Base-by-base conservation (phyloP, 2,329 filamentous ascomycete genomes). In the Ophiostoma piceae region DNA sequence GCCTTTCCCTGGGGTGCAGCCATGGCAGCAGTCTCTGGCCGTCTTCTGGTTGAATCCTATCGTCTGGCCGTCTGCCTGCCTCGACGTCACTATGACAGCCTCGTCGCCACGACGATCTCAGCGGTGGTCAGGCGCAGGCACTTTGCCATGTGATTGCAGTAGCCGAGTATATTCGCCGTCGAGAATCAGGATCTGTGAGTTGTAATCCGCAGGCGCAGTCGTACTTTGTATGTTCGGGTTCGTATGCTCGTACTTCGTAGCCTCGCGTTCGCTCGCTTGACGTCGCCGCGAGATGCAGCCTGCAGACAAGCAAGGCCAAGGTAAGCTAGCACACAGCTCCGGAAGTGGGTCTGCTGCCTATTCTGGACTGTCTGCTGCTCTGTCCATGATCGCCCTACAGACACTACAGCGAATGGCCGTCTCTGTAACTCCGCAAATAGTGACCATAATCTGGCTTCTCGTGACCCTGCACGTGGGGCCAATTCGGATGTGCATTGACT, bases 1-100 rank as follows among this genome's bases (percentile, higher is more conserved):
- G 90, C 89, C 73, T 85, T 87, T 71, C 89, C 92, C 74, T 83
- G 85, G 68, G 87, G 87, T 72, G 84, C 79, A 37, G 85, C 81
- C 87, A 90, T 89, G 51, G 12, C 47, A 57, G 60, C 43, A 32
- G 22, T 35, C 35, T 35, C 35, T 35, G 5, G 35, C 5, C 35
- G 35, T 8, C 35, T 3, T 35, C 35, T 39, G 19, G 2, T 32
- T 3, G 26, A 12, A 29, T 26, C 26, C 60, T 32, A 16, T 19
- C 35, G 35, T 37, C 14, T 16, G 29, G 62, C 11, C 16, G 19
- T 35, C 9, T 12, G 62, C 29, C 6, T 37, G 35, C 62, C 35
- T n/a, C 11, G 5, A 22, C 35, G 29, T 35, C 60, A 64, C 16
- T 62, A n/a, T 62, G 37, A 43, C 65, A 66, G 65, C 65, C 43